These are phyloP conservation scores for Sporopachydermia cereana DNA, from an alignment of 1,139 yeast species.

Conservation along the genomic window DNA sequence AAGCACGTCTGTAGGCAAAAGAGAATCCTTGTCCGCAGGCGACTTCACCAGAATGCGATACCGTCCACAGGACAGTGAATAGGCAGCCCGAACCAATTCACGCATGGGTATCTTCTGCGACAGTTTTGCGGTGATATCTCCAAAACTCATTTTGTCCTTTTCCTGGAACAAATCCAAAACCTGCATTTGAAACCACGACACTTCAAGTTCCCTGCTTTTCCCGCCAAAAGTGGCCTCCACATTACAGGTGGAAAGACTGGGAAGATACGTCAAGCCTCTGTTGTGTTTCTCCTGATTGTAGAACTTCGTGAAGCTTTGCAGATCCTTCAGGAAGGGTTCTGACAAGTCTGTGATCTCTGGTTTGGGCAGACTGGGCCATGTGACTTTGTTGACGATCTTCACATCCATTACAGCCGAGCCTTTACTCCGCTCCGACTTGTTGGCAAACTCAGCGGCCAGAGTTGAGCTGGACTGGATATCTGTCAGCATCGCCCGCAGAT, in stretches of 20 bases:
- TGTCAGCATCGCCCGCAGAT: not conserved
- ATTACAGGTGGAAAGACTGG: constrained; percentile 13
- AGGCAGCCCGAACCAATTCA: not conserved
- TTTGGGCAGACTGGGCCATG: constrained; percentile 5
- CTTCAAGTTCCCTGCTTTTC: constrained; percentile 9
- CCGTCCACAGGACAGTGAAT: not conserved
- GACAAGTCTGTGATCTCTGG: not conserved
- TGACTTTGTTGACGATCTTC: not conserved
- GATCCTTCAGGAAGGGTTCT: not conserved
- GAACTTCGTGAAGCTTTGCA: not conserved
- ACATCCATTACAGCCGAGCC: not conserved
- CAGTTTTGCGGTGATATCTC: constrained; percentile 9
- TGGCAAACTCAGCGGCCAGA: not conserved
- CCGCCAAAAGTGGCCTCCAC: constrained; percentile 11
- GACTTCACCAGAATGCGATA: not conserved
- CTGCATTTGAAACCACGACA: constrained; percentile 13
- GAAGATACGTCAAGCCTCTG: constrained; percentile 9
- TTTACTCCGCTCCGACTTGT: not conserved
- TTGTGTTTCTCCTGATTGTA: not conserved
- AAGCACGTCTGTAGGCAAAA: not conserved
- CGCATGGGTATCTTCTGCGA: not conserved
- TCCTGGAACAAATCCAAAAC: constrained; percentile 14
- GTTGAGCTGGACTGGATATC: not conserved
- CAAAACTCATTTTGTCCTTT: constrained; percentile 7
- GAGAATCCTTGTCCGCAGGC: not conserved